Base-by-base conservation (phyloP, 176 grass and related monocot genomes). In the Eleusine indica region DNA sequence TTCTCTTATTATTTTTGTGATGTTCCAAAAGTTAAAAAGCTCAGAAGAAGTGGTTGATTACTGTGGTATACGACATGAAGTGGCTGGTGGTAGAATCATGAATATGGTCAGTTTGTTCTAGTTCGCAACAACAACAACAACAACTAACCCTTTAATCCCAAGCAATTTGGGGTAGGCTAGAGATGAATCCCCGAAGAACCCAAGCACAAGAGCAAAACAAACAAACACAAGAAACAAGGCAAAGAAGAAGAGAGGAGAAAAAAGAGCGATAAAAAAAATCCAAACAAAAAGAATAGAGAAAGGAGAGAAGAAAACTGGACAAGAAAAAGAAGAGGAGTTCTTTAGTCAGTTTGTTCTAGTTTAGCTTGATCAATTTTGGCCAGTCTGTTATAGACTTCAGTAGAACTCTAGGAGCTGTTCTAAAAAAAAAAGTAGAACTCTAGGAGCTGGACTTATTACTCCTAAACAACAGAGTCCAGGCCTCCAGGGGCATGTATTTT, bases 351-450 rank as follows among this genome's bases (percentile, higher is more conserved):
- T 35, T 35, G 32, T 35, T 35, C 32, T 35, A 35, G 71, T 63
- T 16, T 17, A 84, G 25, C 77, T 70, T 47, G 60, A n/a, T 66
- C 21, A 51, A 39, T 71, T 70, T 52, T 79, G 9, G 2, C n/a
- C 72, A 83, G 18, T 67, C 4, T 73, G 54, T 51, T 5, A 13
- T 69, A 35, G 44, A 40, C 43, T 71, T 51, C 17, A 32, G 3
- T 70, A 74, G 67, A 52, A 41, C 38, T 66, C 35, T 66, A 42
- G 58, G 22, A 74, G 21, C 46, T 9, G 12, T 25, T 25, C 25
- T 25, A 25, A 25, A 25, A 25, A 25, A 25, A 25, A 25, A 25
- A 32, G 3, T 70, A 74, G 67, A 52, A 41, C 38, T 66, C 35
- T 66, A 42, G 58, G 22, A 74, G 21, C 46, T 9, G 12, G 9